These are phyloP conservation scores for Mentha longifolia DNA, from an alignment of 257 asterid genomes.

Conservation along the genomic window DNA sequence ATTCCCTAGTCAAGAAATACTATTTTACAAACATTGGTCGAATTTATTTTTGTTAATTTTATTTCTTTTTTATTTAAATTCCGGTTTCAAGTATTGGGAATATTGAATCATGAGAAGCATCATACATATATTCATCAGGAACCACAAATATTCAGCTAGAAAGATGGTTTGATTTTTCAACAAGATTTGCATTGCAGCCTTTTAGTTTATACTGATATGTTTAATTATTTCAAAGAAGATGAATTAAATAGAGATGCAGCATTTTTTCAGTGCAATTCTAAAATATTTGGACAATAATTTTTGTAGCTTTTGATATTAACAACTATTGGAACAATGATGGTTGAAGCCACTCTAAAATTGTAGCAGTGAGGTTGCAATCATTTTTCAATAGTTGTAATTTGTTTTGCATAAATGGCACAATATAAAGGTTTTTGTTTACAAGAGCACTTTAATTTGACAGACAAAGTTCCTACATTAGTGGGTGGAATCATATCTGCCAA, in stretches of 20 bases:
- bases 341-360: slow-evolving; percentile 32
- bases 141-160: background rate
- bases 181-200: background rate
- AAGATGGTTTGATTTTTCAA: background rate
- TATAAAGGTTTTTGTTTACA: slow-evolving; percentile 13
- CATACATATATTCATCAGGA: background rate
- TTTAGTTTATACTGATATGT: background rate
- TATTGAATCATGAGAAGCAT: too few species aligned
- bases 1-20: too few species aligned
- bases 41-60: too few species aligned
- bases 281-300: background rate
- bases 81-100: background rate
- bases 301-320: slow-evolving; percentile 1
- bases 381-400: slow-evolving; percentile 42
- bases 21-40: too few species aligned
- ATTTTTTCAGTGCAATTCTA: background rate
- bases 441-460: slow-evolving; percentile 25
- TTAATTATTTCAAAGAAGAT: too few species aligned
- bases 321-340: slow-evolving; percentile 39
- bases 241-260: background rate
- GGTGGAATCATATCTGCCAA: slow-evolving; percentile 40
- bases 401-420: slow-evolving; percentile 22
- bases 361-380: slow-evolving; percentile 40
- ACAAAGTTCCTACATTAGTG: slow-evolving; percentile 46
- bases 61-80: too few species aligned